Evolutionary conservation across 768 basidiomycete species (phyloP), one percentile per base, ranked within the genome.

Genomic region (Cubamyces sp.): DNA sequence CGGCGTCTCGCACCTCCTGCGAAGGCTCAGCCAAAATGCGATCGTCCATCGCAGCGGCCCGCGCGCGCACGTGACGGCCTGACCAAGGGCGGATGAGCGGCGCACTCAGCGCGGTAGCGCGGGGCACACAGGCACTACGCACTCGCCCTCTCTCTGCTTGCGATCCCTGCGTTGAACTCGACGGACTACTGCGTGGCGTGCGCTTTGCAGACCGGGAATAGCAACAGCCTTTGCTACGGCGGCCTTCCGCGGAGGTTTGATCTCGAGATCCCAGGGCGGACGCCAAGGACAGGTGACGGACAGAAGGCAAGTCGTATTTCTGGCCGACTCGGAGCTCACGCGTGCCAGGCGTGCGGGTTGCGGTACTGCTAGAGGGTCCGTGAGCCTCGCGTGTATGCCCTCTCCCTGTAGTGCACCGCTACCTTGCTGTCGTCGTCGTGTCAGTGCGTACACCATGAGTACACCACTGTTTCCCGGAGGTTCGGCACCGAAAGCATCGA

Each of bases 21-120:
- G 6, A 21, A 30, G 18, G 45, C 28, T 23, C 43, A 26, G 56
- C 56, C 56, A 57, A 57, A 57, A 57, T 57, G 56, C 56, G 37
- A 37, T 48, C 30, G 37, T 26, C 46, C 16, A 23, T 45, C 28
- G 42, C 54, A 42, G 54, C 26, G 43, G 42, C 26, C 54, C 54
- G 56, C 37, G 26, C 23, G 37, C 5, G 46, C 56, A 57, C 56
- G 56, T 57, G 56, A 46, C 54, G 18, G 14, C 34, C 37, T 21
- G 23, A 25, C 37, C 51, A 34, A 30, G 50, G 50, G 34, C 6
- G 9, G 8, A 4, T 39, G 28, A n/a, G 34, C 28, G 50, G 30
- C 3, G 50, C 50, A 42, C 41, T 42, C 28, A 30, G 28, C 28
- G 11, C 34, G 34, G 34, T 34, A 5, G 34, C 34, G 34, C 34